phyloP scores from a whole-genome alignment of 2,329 filamentous ascomycete genomes.

The Alternaria arbusti region DNA sequence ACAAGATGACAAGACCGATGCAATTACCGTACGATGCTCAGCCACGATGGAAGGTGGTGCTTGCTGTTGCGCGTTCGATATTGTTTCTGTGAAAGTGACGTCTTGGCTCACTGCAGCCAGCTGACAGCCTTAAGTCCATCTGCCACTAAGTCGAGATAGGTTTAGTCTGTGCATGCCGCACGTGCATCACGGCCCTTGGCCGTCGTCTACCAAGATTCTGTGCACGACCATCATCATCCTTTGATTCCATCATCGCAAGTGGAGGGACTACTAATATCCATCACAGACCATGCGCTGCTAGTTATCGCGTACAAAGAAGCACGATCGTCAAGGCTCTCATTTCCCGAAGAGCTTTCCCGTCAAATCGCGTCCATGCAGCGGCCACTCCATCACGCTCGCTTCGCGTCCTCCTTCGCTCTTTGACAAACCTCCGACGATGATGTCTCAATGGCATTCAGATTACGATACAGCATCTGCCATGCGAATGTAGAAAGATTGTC shows the following conservation, averaged over 20 bases:
- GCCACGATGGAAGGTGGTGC: background rate
- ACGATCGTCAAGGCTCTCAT: background rate
- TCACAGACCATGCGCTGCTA: background rate
- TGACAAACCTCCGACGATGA: background rate
- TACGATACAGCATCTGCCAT: background rate
- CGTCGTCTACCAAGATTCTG: background rate
- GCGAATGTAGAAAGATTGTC: background rate
- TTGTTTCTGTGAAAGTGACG: background rate
- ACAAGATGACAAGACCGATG: background rate
- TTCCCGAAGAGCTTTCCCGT: background rate
- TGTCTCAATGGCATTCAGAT: fast-evolving
- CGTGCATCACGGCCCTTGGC: background rate
- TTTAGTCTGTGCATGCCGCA: background rate
- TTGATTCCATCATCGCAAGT: background rate
- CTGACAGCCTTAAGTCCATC: background rate
- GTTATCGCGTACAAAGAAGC: background rate
- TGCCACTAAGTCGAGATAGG: background rate
- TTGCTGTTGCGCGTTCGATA: background rate
- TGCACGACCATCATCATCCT: background rate
- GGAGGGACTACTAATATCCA: background rate
- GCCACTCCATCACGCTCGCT: background rate
- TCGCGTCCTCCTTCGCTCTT: background rate
- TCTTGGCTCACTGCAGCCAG: background rate
- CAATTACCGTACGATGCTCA: background rate
- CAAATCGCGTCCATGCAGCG: background rate